Percentiles rank a stretch among this genome's conserved stretches.
Conservation (phyloP, 805 yeast genomes). For the Kregervanrija fluxuum region DNA sequence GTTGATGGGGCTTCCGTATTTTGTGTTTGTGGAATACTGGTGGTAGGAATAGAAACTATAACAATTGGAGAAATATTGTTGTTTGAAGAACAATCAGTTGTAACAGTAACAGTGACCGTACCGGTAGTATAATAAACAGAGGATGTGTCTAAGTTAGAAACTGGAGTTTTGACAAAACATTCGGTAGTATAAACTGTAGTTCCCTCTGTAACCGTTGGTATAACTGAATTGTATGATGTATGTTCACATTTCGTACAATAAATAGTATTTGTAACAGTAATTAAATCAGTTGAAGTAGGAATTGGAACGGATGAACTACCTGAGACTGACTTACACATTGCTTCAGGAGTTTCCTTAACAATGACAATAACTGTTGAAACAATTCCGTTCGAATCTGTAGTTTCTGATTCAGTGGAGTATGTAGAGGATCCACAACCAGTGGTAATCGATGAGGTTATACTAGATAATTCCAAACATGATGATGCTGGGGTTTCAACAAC, state of each 20-base stretch:
- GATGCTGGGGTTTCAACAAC: conserved; percentile 2
- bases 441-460: not conserved
- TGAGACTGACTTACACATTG: conserved; percentile 1
- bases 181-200: not conserved
- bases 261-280: conserved; percentile 1
- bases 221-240: not conserved
- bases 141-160: not conserved
- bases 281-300: not conserved
- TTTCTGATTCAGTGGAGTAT: not conserved
- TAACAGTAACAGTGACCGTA: too few relatives aligned
- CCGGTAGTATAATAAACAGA: not conserved
- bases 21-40: too few relatives aligned
- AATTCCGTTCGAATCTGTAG: not conserved
- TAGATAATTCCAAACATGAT: not conserved
- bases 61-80: too few relatives aligned
- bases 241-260: conserved; percentile 2
- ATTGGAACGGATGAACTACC: not conserved
- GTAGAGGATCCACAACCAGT: conserved; percentile 3
- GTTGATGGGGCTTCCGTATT: too few relatives aligned
- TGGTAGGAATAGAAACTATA: too few relatives aligned
- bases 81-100: too few relatives aligned
- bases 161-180: conserved; percentile 3
- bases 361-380: not conserved
- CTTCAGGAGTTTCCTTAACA: conserved; percentile 2
- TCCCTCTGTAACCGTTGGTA: conserved; percentile 2